These are phyloP conservation scores for Datura wrightii DNA, from an alignment of 257 asterid genomes.

Conservation along the genomic window DNA sequence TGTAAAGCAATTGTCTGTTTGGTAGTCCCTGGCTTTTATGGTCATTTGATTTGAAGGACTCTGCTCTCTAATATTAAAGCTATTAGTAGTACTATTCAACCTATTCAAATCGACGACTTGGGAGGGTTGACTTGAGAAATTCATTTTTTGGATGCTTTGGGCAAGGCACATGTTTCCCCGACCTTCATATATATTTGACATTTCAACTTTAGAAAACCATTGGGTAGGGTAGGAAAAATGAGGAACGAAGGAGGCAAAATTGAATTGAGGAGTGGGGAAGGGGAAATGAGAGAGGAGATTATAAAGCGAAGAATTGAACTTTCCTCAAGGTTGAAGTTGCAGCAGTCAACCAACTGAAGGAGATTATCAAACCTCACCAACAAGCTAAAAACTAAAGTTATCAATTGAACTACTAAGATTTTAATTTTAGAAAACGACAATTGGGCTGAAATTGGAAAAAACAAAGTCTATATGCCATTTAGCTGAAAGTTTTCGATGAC, in stretches of 20 bases:
- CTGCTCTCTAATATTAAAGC: background rate
- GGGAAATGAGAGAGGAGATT: too few relatives aligned
- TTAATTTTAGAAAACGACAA: background rate
- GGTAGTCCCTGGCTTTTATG: background rate
- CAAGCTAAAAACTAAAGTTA: too few relatives aligned
- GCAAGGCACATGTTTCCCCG: background rate
- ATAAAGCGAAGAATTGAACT: too few relatives aligned
- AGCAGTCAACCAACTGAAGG: too few relatives aligned
- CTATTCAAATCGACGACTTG: conserved; percentile 12
- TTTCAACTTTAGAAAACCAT: background rate
- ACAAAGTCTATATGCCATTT: background rate
- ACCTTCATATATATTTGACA: background rate
- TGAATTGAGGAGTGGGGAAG: too few relatives aligned
- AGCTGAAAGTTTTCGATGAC: background rate
- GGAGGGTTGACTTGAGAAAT: background rate
- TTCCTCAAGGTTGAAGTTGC: too few relatives aligned
- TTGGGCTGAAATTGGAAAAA: background rate
- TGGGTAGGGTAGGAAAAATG: too few relatives aligned
- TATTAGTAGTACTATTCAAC: background rate
- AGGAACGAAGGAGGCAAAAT: too few relatives aligned
- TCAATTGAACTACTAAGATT: too few relatives aligned
- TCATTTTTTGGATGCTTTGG: background rate
- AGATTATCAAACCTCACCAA: too few relatives aligned
- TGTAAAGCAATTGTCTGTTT: conserved; percentile 24
- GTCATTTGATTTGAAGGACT: background rate